Conservation (phyloP, 352 stramenopile species). For the Globisporangium yorkense region DNA sequence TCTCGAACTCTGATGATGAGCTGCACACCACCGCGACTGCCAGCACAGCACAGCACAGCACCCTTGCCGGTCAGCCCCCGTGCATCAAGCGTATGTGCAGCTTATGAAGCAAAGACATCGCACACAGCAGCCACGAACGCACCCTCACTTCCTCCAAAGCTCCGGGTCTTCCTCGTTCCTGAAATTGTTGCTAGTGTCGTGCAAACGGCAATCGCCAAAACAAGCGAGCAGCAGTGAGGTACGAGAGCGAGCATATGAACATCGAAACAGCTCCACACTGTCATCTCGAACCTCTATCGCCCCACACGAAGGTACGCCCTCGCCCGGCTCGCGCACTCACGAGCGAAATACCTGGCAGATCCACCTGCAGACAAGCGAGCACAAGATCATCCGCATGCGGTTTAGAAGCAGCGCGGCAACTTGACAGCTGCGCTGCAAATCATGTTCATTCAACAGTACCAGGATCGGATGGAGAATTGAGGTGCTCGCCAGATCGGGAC, state of each 20-base stretch:
- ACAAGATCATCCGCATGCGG: neutral
- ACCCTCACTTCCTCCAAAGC: constrained; percentile 44
- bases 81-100: too few species aligned
- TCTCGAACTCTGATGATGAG: constrained; percentile 42
- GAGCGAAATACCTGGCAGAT: constrained; percentile 40
- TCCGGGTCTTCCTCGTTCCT: constrained; percentile 14
- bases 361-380: constrained; percentile 25
- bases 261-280: too few species aligned
- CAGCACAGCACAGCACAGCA: neutral
- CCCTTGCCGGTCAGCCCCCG: too few species aligned
- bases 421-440: too few species aligned
- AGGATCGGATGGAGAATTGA: constrained; percentile 51
- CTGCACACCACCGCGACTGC: constrained; percentile 44
- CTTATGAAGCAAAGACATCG: neutral
- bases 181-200: constrained; percentile 17
- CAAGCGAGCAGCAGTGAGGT: neutral
- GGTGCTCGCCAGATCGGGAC: constrained; percentile 34
- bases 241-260: neutral
- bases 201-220: neutral
- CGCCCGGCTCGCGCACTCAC: constrained; percentile 49
- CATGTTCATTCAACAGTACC: constrained; percentile 14
- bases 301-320: constrained; percentile 72
- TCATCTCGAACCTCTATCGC: constrained; percentile 43
- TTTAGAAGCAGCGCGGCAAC: too few species aligned
- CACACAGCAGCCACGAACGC: constrained; percentile 1